phyloP scores from a whole-genome alignment of 202 grass and related monocot genomes.

The Setaria italica region DNA sequence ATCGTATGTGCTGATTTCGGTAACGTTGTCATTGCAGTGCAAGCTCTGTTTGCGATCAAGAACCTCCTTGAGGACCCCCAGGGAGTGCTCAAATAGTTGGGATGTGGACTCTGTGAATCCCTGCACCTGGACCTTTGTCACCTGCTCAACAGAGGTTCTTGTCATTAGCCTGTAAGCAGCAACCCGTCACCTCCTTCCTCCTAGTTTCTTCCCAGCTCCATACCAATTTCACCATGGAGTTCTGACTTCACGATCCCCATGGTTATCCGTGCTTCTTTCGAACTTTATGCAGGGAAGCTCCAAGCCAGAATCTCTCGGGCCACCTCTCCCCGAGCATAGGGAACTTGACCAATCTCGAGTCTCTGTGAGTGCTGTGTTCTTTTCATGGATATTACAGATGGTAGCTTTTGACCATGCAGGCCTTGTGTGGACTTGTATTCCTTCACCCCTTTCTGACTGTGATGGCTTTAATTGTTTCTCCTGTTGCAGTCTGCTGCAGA shows the following conservation, averaged over 20 bases:
- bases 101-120: constrained; percentile 81
- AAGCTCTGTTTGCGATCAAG: constrained; percentile 65
- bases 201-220: no score
- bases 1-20: no score
- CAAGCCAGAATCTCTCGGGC: constrained; percentile 77
- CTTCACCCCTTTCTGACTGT: no score
- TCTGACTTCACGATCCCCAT: no score
- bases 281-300: constrained; percentile 55
- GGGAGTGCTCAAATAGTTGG: constrained; percentile 75
- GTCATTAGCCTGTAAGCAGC: constrained; percentile 70
- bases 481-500: constrained; percentile 74
- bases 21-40: no score
- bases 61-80: constrained; percentile 66
- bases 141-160: constrained; percentile 60
- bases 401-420: not conserved
- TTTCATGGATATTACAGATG: constrained; percentile 5
- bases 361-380: constrained; percentile 55
- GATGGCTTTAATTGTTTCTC: no score
- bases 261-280: not conserved
- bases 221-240: no score
- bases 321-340: constrained; percentile 73
- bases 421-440: no score
- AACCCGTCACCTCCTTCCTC: no score
- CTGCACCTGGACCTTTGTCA: constrained; percentile 76
- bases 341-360: constrained; percentile 80